phyloP scores from a whole-genome alignment of 148 eudicot species.

The Bassia scoparia region DNA sequence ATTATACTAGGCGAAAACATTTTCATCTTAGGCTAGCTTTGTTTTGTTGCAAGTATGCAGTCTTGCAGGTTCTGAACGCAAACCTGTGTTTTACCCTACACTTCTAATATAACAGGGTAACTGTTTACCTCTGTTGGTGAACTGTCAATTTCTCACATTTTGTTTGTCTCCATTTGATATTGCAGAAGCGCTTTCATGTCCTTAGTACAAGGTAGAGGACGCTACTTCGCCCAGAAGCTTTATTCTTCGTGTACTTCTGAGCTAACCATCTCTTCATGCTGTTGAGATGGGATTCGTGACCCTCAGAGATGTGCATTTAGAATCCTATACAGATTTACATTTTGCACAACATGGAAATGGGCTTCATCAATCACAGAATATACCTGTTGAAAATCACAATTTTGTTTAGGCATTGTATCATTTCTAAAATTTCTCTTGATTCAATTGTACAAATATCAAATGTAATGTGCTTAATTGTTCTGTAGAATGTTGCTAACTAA shows the following conservation, averaged over 20 bases:
- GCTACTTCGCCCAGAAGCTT: slow-evolving; percentile 60
- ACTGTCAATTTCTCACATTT: neutral
- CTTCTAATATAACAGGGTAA: neutral
- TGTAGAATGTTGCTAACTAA: neutral
- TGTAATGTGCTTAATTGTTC: neutral
- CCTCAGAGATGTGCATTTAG: neutral
- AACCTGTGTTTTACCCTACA: neutral
- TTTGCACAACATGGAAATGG: neutral
- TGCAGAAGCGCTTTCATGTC: slow-evolving; percentile 62
- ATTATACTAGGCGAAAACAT: neutral
- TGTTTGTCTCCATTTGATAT: neutral
- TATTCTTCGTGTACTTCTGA: slow-evolving; percentile 88
- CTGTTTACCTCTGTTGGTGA: neutral
- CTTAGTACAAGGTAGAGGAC: slow-evolving; percentile 63
- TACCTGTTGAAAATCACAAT: neutral
- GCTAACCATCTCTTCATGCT: neutral
- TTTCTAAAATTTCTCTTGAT: neutral
- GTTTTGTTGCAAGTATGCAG: neutral
- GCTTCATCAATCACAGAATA: neutral
- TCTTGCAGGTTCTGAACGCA: neutral
- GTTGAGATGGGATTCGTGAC: neutral
- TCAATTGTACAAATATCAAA: neutral
- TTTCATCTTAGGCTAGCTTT: slow-evolving; percentile 1
- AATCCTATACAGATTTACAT: neutral
- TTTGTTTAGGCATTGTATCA: slow-evolving; percentile 7